Evolutionary conservation across 345 rosid species (phyloP).

Genomic region (Lepidium aucheri): DNA sequence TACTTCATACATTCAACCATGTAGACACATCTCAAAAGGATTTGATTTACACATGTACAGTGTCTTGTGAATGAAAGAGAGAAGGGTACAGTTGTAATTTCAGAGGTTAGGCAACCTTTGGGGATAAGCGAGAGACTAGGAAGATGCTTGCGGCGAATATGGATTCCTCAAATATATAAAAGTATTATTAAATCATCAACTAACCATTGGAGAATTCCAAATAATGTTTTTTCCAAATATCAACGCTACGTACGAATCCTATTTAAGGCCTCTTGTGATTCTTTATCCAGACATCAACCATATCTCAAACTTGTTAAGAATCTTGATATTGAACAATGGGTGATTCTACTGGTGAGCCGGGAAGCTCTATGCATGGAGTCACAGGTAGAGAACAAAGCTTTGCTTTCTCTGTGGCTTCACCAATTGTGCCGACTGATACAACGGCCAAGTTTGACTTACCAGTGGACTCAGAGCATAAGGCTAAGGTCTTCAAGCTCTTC

Average conservation of each 20-base stretch:
- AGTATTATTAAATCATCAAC: not conserved
- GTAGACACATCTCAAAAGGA: not conserved
- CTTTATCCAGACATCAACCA: not conserved
- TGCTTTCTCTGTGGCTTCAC: conserved; percentile 55
- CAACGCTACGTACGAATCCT: conserved; percentile 11
- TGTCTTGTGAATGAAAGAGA: not conserved
- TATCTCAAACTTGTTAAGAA: not conserved
- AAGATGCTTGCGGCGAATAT: not conserved
- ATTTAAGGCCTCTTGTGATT: conserved; percentile 1
- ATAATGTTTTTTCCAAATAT: conserved; percentile 2
- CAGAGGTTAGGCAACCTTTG: conserved; percentile 14
- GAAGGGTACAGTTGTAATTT: conserved; percentile 3
- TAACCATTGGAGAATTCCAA: conserved; percentile 27
- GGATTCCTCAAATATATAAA: not conserved
- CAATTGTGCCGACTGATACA: conserved; percentile 35
- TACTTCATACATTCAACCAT: not conserved
- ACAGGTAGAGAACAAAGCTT: conserved; percentile 51
- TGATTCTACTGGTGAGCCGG: conserved; percentile 34
- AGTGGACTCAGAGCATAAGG: conserved; percentile 65
- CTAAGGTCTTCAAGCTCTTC: conserved; percentile 50
- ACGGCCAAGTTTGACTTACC: conserved; percentile 52
- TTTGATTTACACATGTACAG: not conserved
- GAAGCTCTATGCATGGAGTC: conserved; percentile 69
- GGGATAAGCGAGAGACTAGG: conserved; percentile 16
- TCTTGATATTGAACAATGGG: not conserved